Evolutionary conservation across 2,329 filamentous ascomycete species (phyloP), one percentile per base, ranked within the genome.

Genomic region (Magnaporthiopsis poae): DNA sequence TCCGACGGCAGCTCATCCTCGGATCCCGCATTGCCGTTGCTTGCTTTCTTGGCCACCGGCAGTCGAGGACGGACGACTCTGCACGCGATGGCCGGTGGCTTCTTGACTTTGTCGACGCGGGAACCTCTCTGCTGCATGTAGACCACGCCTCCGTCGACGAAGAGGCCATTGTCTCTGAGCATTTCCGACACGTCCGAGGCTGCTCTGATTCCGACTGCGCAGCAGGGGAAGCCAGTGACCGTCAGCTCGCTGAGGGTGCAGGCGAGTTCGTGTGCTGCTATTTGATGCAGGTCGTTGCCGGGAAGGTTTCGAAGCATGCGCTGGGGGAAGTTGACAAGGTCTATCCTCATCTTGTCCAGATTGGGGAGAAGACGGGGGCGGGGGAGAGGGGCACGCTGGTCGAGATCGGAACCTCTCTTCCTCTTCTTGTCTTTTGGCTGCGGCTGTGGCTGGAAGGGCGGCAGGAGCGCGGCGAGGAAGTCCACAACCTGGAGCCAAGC

Each of bases 271-370:
- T 85, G 82, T 21, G 80, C 81, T 3, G 82, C 79, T n/a, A 84
- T 73, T 63, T 83, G 79, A 70, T 85, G 83, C 21, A 85, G 75
- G 62, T 81, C 80, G 3, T 77, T 73, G 1, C 79, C 80, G 1
- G 81, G 61, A 79, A 66, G 77, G 46, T n/a, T 80, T 2, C 78
- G 77, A 46, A 84, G 72, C 35, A 80, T 75, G 1, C 79, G 73
- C 12, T 81, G 78, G 1, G 79, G 78, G 62, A 85, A 86, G 69
- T 85, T 85, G 70, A 85, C 81, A 25, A 85, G 77, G 68, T 86
- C 83, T 46, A 86, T 77, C 52, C 83, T 80, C 60, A 85, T 73
- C 25, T 76, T 76, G 33, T 77, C 74, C 3, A 86, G 75, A 21
- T 75, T 78, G 1, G 83, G 83, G 0, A 85, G 71, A 13, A 85